These are phyloP conservation scores for Butyriboletus appendiculatus DNA, from an alignment of 1,284 basidiomycete species.

Conservation along the genomic window DNA sequence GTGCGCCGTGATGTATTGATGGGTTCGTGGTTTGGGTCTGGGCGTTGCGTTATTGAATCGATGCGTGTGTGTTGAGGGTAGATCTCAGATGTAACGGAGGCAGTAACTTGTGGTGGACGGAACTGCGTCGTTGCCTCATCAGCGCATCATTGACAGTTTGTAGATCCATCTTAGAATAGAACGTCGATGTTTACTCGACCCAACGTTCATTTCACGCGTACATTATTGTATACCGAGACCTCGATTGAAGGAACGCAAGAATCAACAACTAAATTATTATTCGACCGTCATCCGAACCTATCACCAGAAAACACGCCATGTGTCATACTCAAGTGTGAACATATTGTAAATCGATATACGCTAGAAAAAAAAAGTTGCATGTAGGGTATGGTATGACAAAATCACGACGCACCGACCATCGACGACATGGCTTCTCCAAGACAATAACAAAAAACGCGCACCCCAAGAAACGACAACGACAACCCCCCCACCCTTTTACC, in stretches of 20 bases:
- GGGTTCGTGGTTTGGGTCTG: background rate
- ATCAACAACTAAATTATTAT: background rate
- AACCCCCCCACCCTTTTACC: background rate
- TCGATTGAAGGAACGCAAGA: background rate
- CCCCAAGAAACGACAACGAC: background rate
- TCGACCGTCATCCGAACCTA: background rate
- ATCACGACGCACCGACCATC: background rate
- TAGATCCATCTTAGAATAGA: conserved; percentile 5
- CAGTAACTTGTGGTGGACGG: background rate
- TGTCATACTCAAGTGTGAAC: background rate
- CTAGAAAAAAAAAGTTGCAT: background rate
- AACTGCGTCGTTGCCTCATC: background rate
- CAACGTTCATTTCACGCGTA: background rate
- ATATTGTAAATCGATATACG: conserved; percentile 1
- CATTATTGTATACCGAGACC: background rate
- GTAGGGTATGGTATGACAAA: background rate
- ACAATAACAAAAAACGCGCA: background rate
- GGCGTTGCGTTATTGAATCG: background rate
- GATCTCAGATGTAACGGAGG: background rate
- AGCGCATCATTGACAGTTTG: no score
- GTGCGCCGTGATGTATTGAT: background rate
- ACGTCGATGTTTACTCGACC: no score
- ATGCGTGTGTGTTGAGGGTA: background rate
- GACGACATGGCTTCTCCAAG: background rate
- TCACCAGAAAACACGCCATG: background rate